A percentile compares a stretch with the other conserved stretches of the same genome.
Conservation (phyloP, 352 stramenopile genomes). For the Pythium plurisporium region DNA sequence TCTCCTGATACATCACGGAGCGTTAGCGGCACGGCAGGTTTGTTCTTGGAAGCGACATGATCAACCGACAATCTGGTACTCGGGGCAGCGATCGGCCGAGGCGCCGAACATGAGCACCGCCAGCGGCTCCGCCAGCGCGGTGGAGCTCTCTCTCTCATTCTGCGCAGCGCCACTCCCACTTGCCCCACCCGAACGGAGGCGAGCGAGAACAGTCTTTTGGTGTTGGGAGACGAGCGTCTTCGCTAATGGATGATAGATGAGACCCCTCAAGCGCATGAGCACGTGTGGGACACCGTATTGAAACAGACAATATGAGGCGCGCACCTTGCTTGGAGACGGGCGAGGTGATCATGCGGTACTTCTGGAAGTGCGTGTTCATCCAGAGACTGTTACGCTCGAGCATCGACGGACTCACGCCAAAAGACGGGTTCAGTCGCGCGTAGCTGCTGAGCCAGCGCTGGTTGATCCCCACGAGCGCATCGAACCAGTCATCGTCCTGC, state of each 20-base stretch:
- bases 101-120: slow-evolving; percentile 58
- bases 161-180: slow-evolving; percentile 26
- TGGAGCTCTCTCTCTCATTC: slow-evolving; percentile 48
- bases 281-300: neutral
- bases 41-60: neutral
- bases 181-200: slow-evolving; percentile 27
- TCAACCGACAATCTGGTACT: slow-evolving; percentile 45
- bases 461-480: slow-evolving; percentile 53
- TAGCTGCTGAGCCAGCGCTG: slow-evolving; percentile 64
- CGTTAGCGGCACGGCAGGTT: neutral
- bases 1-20: slow-evolving; percentile 32
- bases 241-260: slow-evolving; percentile 24
- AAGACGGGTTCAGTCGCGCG: slow-evolving; percentile 46
- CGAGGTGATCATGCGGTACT: slow-evolving; percentile 62
- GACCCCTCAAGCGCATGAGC: too few species aligned
- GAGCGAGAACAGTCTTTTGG: slow-evolving; percentile 35
- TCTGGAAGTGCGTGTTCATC: slow-evolving; percentile 83
- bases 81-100: slow-evolving; percentile 53
- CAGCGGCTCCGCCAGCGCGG: slow-evolving; percentile 48
- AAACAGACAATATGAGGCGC: neutral
- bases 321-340: slow-evolving; percentile 50
- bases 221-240: slow-evolving; percentile 52
- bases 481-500: slow-evolving; percentile 38
- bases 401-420: slow-evolving; percentile 46
- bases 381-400: slow-evolving; percentile 70